These are phyloP conservation scores for Didymella pinodella DNA, from an alignment of 2,329 filamentous ascomycete genomes.

Conservation along the genomic window DNA sequence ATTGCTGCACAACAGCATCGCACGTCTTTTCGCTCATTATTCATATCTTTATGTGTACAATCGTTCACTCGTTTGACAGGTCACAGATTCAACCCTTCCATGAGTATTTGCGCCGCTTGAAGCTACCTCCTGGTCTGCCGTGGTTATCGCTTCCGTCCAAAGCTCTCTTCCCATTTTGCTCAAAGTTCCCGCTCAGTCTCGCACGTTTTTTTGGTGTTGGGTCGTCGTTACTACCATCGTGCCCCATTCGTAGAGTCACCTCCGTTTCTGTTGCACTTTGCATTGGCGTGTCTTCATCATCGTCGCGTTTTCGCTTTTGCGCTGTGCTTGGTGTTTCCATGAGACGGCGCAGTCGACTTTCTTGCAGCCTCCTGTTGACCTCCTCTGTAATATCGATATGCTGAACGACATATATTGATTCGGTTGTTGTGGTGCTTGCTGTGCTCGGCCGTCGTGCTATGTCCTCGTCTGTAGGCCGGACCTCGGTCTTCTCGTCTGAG, in stretches of 20 bases:
- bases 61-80: constrained; percentile 1
- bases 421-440: constrained; percentile 21
- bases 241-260: constrained; percentile 24
- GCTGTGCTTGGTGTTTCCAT: constrained; percentile 45
- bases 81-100: background rate
- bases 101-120: constrained; percentile 31
- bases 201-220: constrained; percentile 36
- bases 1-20: background rate
- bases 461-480: constrained; percentile 29
- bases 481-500: constrained; percentile 21
- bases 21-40: background rate
- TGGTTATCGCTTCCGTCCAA: constrained; percentile 5
- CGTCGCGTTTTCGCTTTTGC: constrained; percentile 46
- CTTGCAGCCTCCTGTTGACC: constrained; percentile 42
- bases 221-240: constrained; percentile 21
- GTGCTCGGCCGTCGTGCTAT: constrained; percentile 27
- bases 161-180: constrained; percentile 31
- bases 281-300: constrained; percentile 32
- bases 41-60: background rate
- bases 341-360: constrained; percentile 41
- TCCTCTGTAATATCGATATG: constrained; percentile 47
- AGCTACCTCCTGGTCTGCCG: constrained; percentile 14
- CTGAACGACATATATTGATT: constrained; percentile 33
- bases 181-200: constrained; percentile 38
- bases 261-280: constrained; percentile 30